Evolutionary conservation across 192 early-diverging fungal species (phyloP), one percentile per base, ranked within the genome.

Genomic region (Gaertneriomyces sp.): DNA sequence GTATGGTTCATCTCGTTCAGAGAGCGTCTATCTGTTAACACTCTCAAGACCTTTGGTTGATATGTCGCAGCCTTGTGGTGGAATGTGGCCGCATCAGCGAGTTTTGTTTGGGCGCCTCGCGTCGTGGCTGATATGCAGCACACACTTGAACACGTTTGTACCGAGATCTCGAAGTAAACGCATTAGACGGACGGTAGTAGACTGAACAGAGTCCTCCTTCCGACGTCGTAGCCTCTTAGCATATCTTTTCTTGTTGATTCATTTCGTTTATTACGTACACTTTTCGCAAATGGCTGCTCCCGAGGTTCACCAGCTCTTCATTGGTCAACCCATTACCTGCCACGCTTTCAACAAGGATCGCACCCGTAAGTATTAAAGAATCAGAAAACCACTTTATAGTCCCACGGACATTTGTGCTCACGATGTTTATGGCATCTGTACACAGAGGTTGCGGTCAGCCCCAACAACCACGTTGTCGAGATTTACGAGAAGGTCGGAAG

Each of bases 311-410:
- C 82, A 89, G 68, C 68, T 92, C 59, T 74, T 77, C 41, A 69
- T 76, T 63, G 87, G 85, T 19, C 62, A 50, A 43, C 89, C 91
- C 66, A 91, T 98, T 69, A 93, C 94, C n/a, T 87, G 90, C 66
- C 91, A 97, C 73, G 76, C 92, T 17, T 98, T 96, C 74, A 96
- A 96, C 83, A 75, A 84, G 60, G 89, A 96, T 81, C 84, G 89
- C 70, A 82, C 91, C 50, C 84, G 93, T 93, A 85, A 53, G 69
- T 80, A 39, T 16, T 5, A 5, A 8, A 25, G 12, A 49, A 12
- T 49, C 54, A 14, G 39, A 16, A 56, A 12, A 33, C 16, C 12
- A 8, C 16, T 33, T 33, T 33, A 33, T 33, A 33, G 2, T 33
- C 25, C 25, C 25, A 33, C 25, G 25, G 25, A 33, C 25, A 33